phyloP scores from a whole-genome alignment of 352 stramenopile genomes.

The Phytophthora foliorum region DNA sequence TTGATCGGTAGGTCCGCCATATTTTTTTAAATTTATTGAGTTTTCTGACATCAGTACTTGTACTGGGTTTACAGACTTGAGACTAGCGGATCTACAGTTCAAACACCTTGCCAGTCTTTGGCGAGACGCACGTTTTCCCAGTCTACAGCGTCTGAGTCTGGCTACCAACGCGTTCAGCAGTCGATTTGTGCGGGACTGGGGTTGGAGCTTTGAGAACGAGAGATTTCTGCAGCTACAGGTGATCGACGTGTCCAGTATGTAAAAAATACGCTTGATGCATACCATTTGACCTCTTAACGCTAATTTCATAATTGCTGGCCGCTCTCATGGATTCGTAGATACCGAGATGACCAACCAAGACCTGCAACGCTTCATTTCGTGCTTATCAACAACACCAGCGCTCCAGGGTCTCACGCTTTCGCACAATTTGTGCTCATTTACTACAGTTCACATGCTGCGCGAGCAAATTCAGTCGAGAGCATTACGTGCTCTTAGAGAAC shows the following conservation, averaged over 20 bases:
- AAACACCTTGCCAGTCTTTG: constrained; percentile 55
- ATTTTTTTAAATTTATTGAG: background rate
- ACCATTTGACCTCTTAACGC: background rate
- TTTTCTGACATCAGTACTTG: too few species aligned
- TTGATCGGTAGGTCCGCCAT: constrained; percentile 37
- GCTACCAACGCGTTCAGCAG: constrained; percentile 61
- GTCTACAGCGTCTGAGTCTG: constrained; percentile 43
- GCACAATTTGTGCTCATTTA: constrained; percentile 53
- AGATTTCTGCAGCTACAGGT: constrained; percentile 41
- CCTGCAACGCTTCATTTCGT: constrained; percentile 61
- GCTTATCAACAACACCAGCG: constrained; percentile 40
- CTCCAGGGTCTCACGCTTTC: constrained; percentile 50
- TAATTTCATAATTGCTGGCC: background rate
- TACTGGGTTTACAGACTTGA: constrained; percentile 38
- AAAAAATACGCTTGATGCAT: background rate
- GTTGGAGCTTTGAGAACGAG: constrained; percentile 55
- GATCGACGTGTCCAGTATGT: constrained; percentile 61
- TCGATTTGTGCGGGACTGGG: constrained; percentile 72
- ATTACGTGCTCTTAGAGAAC: constrained; percentile 33
- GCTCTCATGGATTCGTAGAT: constrained; percentile 12
- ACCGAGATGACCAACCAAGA: constrained; percentile 66
- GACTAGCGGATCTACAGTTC: constrained; percentile 57
- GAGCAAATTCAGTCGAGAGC: constrained; percentile 26
- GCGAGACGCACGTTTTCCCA: constrained; percentile 56
- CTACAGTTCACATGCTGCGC: constrained; percentile 43